Evolutionary conservation across 306 rosid genomes (phyloP), one percentile per base, ranked within the genome.

Genomic region (Bauhinia variegata): DNA sequence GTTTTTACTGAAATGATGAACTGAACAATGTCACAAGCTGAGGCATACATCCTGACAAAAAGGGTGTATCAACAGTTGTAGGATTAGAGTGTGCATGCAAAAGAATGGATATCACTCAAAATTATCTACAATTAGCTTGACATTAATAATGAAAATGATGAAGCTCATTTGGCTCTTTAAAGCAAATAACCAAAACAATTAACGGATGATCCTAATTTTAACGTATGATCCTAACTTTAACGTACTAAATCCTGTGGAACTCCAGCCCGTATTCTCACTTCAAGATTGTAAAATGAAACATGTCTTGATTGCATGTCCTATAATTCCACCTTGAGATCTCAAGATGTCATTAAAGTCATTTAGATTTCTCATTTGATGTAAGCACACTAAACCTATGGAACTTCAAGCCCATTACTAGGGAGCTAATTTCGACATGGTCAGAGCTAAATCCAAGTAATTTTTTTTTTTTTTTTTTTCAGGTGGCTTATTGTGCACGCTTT

Each of bases 1-100:
- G 41, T 48, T 54, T 12, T 11, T 34, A 57, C 54, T 32, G 32
- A 64, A 44, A 54, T 5, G 9, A 34, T 14, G 73, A 59, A 39
- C 66, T 12, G 28, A 23, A 32, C 3, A 49, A 54, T 39, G 57
- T 49, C 31, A 28, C 8, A 23, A 37, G 50, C 47, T 1, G 12
- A n/a, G 10, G 49, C 46, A 44, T 53, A 17, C 31, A 5, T 5
- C 59, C 17, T n/a, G 36, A 36, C 33, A 11, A 13, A 43, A 64
- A 37, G 3, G 60, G 63, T 18, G 16, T 23, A 59, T 1, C 15
- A 13, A 14, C 33, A 18, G 13, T 17, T 31, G 10, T 8, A 3
- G 34, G 42, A 39, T 15, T 17, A 38, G 11, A 10, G 19, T 48
- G 37, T 11, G 61, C 61, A 37, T 7, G 3, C 19, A 23, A 33